Conservation (phyloP, 2,329 filamentous ascomycete genomes). For the Ceratocystis huliohia region DNA sequence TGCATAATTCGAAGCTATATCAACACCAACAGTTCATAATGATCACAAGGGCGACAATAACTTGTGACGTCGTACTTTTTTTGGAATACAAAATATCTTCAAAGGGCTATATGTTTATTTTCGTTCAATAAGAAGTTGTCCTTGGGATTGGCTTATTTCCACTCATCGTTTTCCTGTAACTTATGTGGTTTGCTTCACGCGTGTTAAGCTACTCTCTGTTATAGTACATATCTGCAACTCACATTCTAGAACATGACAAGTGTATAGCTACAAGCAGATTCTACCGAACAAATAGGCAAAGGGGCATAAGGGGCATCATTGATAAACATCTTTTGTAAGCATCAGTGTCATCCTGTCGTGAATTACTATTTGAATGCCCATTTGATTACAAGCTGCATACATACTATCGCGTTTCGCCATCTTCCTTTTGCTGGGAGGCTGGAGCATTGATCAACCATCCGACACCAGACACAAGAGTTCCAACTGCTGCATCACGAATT, state of each 20-base stretch:
- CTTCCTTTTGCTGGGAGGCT: conserved; percentile 8
- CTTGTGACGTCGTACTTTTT: background rate
- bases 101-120: background rate
- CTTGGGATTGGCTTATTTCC: background rate
- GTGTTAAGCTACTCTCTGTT: background rate
- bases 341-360: background rate
- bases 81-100: background rate
- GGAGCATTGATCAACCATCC: conserved; percentile 45
- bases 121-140: background rate
- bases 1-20: conserved; percentile 26
- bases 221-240: background rate
- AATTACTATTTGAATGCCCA: background rate
- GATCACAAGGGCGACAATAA: background rate
- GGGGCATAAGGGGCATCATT: no score
- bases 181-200: background rate
- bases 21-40: no score
- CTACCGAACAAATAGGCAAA: no score
- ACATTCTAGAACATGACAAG: background rate
- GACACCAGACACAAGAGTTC: conserved; percentile 53
- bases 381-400: background rate
- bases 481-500: conserved; percentile 51
- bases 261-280: no score
- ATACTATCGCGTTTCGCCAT: background rate
- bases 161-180: background rate
- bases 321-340: no score